These are phyloP conservation scores for Xylariaceae sp. DNA, from an alignment of 2,329 filamentous ascomycete genomes.

Conservation along the genomic window DNA sequence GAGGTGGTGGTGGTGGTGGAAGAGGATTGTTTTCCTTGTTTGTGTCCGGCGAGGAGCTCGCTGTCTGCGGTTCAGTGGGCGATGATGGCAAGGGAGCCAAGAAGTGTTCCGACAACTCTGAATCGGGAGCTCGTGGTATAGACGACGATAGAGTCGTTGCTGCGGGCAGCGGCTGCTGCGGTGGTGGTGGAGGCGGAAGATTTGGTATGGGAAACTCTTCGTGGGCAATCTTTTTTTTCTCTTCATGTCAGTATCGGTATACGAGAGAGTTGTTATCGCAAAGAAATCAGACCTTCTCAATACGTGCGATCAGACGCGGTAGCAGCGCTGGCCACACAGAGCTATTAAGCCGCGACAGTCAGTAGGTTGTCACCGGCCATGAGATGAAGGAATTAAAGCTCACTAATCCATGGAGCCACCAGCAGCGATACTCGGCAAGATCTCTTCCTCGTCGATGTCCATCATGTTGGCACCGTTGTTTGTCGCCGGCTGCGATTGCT, in stretches of 20 bases:
- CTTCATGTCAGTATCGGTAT: constrained; percentile 11
- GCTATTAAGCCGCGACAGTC: constrained; percentile 37
- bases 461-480: constrained; percentile 46
- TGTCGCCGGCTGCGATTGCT: background rate
- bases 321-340: constrained; percentile 49
- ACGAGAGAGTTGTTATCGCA: constrained; percentile 19
- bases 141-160: constrained; percentile 36
- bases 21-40: constrained; percentile 69
- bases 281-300: constrained; percentile 58
- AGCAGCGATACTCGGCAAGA: constrained; percentile 55
- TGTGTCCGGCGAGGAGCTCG: constrained; percentile 59
- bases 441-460: constrained; percentile 63
- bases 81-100: constrained; percentile 56
- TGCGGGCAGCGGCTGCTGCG: constrained; percentile 21
- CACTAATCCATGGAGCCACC: constrained; percentile 64
- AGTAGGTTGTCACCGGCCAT: constrained; percentile 18
- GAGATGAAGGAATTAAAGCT: constrained; percentile 36
- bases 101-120: constrained; percentile 49
- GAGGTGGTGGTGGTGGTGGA: background rate
- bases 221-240: constrained; percentile 71
- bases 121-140: constrained; percentile 45
- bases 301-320: constrained; percentile 45
- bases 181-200: constrained; percentile 51
- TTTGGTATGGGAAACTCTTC: constrained; percentile 77
- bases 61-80: constrained; percentile 45